Percentiles rank a stretch among this genome's conserved stretches.
phyloP scores from a whole-genome alignment of 1,139 yeast species.

The Saccharomyces hybrid region DNA sequence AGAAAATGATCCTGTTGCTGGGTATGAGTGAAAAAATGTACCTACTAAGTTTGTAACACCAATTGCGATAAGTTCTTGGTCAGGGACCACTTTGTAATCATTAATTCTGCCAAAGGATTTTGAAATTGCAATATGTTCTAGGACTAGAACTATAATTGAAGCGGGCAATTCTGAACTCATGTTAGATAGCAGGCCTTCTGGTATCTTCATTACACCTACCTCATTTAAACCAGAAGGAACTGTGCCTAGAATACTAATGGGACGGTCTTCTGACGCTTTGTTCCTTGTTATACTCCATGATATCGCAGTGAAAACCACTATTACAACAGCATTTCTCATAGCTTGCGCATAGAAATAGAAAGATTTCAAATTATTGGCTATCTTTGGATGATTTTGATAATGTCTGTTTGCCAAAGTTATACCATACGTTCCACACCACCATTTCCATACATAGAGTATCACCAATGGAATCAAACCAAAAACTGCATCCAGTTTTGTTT shows the following conservation, averaged over 20 bases:
- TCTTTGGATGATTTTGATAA: slow-evolving; percentile 21
- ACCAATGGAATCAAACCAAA: slow-evolving; percentile 75
- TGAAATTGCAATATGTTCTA: too few relatives aligned
- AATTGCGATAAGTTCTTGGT: too few relatives aligned
- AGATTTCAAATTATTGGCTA: slow-evolving; percentile 37
- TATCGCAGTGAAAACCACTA: slow-evolving; percentile 69
- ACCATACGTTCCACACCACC: slow-evolving; percentile 44
- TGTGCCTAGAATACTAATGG: slow-evolving; percentile 1
- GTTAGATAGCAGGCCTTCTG: too few relatives aligned
- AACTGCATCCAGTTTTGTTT: slow-evolving; percentile 66
- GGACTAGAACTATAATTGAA: too few relatives aligned
- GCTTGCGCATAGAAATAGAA: slow-evolving; percentile 58
- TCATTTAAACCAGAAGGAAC: too few relatives aligned
- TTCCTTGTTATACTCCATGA: slow-evolving; percentile 53
- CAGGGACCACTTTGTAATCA: too few relatives aligned
- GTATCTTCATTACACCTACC: too few relatives aligned
- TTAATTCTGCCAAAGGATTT: too few relatives aligned
- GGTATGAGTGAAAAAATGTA: too few relatives aligned
- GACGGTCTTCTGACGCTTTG: slow-evolving; percentile 30
- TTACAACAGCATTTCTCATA: slow-evolving; percentile 72
- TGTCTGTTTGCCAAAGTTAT: slow-evolving; percentile 46
- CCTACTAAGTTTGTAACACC: too few relatives aligned
- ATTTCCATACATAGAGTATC: slow-evolving; percentile 65
- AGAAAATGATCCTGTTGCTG: too few relatives aligned
- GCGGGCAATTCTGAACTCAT: too few relatives aligned